Conservation (phyloP, 257 asterid genomes). For the Pogostemon cablin region DNA sequence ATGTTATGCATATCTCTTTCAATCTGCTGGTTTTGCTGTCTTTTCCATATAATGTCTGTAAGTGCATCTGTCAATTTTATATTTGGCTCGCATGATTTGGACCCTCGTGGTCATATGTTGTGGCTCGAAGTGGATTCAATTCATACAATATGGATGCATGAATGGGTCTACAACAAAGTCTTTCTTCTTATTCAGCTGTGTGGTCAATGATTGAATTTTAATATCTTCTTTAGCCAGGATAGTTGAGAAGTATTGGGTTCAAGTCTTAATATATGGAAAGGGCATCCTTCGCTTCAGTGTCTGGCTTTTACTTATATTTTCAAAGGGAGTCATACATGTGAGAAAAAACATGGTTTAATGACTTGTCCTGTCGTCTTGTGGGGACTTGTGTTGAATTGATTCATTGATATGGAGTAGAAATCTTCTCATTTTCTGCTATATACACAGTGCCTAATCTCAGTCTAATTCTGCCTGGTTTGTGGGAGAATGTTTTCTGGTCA, state of each 20-base stretch:
- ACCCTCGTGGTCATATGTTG: background rate
- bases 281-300: background rate
- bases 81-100: background rate
- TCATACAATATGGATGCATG: background rate
- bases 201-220: background rate
- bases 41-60: background rate
- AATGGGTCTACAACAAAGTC: background rate
- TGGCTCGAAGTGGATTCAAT: background rate
- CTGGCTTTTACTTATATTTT: background rate
- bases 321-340: background rate
- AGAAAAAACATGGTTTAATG: background rate
- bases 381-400: background rate
- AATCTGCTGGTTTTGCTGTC: background rate
- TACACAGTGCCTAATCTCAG: background rate
- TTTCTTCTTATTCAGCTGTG: background rate
- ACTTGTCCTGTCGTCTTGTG: background rate
- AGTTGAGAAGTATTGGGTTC: background rate
- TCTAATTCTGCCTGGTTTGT: background rate
- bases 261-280: background rate
- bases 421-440: background rate
- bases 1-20: background rate
- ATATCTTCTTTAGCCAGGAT: background rate
- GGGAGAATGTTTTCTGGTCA: conserved; percentile 8
- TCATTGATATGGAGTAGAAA: background rate
- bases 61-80: conserved; percentile 1